Base-by-base conservation (phyloP, 306 rosid genomes). In the Cucurbita moschata region DNA sequence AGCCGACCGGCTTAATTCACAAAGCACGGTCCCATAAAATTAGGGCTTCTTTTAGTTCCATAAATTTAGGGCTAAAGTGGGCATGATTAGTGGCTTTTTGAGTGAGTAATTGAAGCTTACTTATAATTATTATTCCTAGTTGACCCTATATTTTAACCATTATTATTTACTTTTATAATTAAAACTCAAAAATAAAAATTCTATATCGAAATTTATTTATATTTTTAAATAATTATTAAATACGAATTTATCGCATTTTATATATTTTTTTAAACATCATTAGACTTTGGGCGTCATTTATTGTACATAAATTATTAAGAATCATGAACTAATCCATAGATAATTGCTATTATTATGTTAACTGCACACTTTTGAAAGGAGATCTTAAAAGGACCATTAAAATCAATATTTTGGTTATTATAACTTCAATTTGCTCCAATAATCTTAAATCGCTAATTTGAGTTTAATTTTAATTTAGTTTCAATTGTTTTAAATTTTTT, bases 1-100 rank as follows among this genome's bases (percentile, higher is more conserved):
- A 68, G 43, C 73, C 73, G 73, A 68, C 73, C 73, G 43, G 23
- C 57, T 68, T 47, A 68, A 68, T 68, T 68, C 49, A 68, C 73
- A 26, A 49, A 23, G 43, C 73, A 46, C 21, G 73, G 73, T 68
- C 73, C 73, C 73, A 68, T 49, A 26, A 68, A 68, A 68, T 68
- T 68, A 68, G 73, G 73, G 23, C 19, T 68, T 11, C 5, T 50
- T 5, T 50, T 3, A 50, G 44, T 47, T 55, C 73, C 73, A 68
- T 49, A 26, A 68, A 68, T 47, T 68, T 68, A 68, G 73, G 73
- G 73, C 43, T 68, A 68, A 68, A 68, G 73, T 26, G 55, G 19
- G 7, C 73, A 68, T 68, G 57, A 68, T 68, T 68, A 68, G 43
- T 68, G 73, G 73, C 73, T 68, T 68, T 68, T 68, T 46, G 12